phyloP scores from a whole-genome alignment of 495 filamentous ascomycete species.

The Pseudotulostoma volvatum region DNA sequence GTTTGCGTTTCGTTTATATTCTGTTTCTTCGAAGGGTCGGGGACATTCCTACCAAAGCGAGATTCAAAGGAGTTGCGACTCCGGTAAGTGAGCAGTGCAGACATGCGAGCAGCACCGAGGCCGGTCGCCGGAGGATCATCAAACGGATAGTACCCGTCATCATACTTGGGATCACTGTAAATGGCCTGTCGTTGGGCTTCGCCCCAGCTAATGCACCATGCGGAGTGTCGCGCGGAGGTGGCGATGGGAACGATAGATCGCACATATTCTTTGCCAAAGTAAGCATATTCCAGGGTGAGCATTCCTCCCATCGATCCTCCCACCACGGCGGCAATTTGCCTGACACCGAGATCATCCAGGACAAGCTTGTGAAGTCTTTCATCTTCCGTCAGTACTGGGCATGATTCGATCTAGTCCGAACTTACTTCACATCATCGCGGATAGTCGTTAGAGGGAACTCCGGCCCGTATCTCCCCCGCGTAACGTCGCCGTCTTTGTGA shows the following conservation, averaged over 20 bases:
- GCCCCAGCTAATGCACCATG: slow-evolving; percentile 99
- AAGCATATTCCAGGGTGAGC: slow-evolving; percentile 92
- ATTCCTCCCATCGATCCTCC: slow-evolving; percentile 98
- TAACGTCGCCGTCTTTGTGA: slow-evolving; percentile 58
- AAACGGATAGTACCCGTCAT: slow-evolving; percentile 85
- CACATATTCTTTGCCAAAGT: slow-evolving; percentile 89
- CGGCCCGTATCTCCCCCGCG: slow-evolving; percentile 69
- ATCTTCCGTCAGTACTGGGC: too few species aligned
- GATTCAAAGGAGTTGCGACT: slow-evolving; percentile 94
- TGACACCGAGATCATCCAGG: slow-evolving; percentile 76
- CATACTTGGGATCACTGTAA: slow-evolving; percentile 95
- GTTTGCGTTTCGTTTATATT: slow-evolving; percentile 53
- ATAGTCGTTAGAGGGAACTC: slow-evolving; percentile 95
- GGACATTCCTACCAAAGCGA: slow-evolving; percentile 82
- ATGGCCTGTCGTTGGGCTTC: slow-evolving; percentile 96
- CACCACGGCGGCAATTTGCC: slow-evolving; percentile 72
- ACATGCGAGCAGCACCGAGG: slow-evolving; percentile 90
- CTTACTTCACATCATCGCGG: slow-evolving; percentile 84
- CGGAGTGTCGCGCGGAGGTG: slow-evolving; percentile 84
- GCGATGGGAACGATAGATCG: slow-evolving; percentile 84
- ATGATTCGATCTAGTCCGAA: too few species aligned
- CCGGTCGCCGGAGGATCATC: slow-evolving; percentile 70
- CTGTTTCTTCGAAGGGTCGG: slow-evolving; percentile 64
- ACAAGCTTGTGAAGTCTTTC: slow-evolving; percentile 78
- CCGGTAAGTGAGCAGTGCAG: slow-evolving; percentile 85